Conservation (phyloP, 768 basidiomycete genomes). For the Rhodotorula diobovata region DNA sequence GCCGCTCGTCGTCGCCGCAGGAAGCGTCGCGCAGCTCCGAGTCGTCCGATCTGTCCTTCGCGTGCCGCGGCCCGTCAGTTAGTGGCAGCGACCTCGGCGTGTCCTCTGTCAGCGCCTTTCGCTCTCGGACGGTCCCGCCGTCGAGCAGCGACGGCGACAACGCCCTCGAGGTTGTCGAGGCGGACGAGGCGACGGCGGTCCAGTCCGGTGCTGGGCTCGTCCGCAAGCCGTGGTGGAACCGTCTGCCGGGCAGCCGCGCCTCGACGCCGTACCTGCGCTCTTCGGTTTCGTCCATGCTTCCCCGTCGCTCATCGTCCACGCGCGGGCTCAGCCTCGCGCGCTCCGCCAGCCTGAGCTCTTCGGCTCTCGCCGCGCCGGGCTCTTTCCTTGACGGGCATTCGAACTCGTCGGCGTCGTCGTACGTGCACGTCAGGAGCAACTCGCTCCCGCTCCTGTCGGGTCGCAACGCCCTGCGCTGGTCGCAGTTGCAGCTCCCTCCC, state of each 20-base stretch:
- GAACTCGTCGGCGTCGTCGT: not conserved
- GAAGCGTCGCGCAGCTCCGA: not conserved
- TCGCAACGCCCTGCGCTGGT: not conserved
- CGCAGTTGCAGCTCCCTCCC: not conserved
- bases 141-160: not conserved
- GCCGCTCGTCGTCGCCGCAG: not conserved
- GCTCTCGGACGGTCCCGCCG: not conserved
- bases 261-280: slow-evolving; percentile 1
- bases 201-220: not conserved
- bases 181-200: not conserved
- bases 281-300: not conserved
- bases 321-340: not conserved
- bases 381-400: not conserved
- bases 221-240: slow-evolving; percentile 13
- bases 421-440: not conserved
- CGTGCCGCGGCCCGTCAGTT: slow-evolving; percentile 9
- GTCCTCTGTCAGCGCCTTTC: not conserved
- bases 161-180: not conserved
- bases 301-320: not conserved
- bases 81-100: not conserved
- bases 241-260: not conserved
- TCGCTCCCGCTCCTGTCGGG: slow-evolving; percentile 6
- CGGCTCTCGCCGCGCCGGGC: not conserved
- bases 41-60: slow-evolving; percentile 25
- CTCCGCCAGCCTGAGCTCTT: not conserved